phyloP scores from a whole-genome alignment of 2,329 filamentous ascomycete species.

The Podosphaera xanthii region DNA sequence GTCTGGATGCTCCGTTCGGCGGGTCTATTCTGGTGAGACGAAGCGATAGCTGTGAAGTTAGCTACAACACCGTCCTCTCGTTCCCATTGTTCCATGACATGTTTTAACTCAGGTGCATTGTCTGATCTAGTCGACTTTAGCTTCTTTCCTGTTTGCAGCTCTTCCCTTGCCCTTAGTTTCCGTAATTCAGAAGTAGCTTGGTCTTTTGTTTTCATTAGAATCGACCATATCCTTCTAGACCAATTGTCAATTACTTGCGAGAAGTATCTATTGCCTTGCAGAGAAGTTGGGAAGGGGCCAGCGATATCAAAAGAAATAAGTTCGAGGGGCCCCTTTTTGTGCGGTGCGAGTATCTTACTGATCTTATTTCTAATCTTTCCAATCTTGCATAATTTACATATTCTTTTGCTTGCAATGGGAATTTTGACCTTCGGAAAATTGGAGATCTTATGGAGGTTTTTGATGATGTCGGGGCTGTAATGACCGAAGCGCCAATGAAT shows the following conservation, averaged over 20 bases:
- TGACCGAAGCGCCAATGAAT: neutral
- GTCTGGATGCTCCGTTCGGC: too few relatives aligned
- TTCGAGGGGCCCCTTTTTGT: too few relatives aligned
- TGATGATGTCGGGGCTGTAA: neutral
- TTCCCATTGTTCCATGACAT: too few relatives aligned
- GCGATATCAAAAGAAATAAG: too few relatives aligned
- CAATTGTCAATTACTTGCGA: neutral
- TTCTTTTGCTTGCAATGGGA: neutral
- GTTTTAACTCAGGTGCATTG: too few relatives aligned
- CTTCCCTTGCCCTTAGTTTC: neutral
- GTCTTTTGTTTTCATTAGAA: neutral
- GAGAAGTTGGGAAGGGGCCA: too few relatives aligned
- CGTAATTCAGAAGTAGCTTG: neutral
- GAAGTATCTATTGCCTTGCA: neutral
- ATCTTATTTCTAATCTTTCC: neutral
- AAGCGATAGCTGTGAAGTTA: too few relatives aligned
- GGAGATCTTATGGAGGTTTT: too few relatives aligned
- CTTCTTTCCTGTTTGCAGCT: too few relatives aligned
- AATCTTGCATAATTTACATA: neutral
- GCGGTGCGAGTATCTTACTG: neutral
- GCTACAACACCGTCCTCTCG: too few relatives aligned
- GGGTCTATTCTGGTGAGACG: too few relatives aligned
- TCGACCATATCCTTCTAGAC: neutral
- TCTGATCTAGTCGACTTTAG: too few relatives aligned
- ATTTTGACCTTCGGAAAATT: neutral